phyloP scores from a whole-genome alignment of 2,329 filamentous ascomycete species.

The Microsporum canis region DNA sequence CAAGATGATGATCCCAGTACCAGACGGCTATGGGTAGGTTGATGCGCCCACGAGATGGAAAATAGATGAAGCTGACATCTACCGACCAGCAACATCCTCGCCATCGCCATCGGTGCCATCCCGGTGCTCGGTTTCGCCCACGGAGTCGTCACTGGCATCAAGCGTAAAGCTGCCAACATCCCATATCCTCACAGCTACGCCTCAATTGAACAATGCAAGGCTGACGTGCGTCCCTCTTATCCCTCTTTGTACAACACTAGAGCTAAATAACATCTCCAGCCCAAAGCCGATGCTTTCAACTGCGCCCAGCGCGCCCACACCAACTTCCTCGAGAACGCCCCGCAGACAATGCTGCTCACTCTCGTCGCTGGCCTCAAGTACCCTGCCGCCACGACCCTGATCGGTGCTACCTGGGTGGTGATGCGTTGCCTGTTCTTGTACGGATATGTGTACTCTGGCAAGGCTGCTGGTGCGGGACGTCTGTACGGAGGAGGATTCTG shows the following conservation, averaged over 20 bases:
- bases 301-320: slow-evolving; percentile 47
- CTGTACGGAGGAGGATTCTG: slow-evolving; percentile 27
- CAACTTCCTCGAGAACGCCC: slow-evolving; percentile 50
- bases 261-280: slow-evolving; percentile 17
- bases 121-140: slow-evolving; percentile 44
- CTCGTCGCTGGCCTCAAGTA: slow-evolving; percentile 45
- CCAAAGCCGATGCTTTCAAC: slow-evolving; percentile 39
- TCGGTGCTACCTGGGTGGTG: slow-evolving; percentile 42
- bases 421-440: slow-evolving; percentile 40
- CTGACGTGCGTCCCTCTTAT: slow-evolving; percentile 25
- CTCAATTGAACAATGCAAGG: slow-evolving; percentile 42
- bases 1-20: slow-evolving; percentile 20
- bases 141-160: slow-evolving; percentile 33
- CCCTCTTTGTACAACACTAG: neutral
- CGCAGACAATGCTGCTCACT: slow-evolving; percentile 40
- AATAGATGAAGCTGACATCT: neutral
- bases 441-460: slow-evolving; percentile 35
- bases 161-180: slow-evolving; percentile 44
- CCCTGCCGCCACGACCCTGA: slow-evolving; percentile 36
- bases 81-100: slow-evolving; percentile 44
- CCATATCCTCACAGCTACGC: slow-evolving; percentile 51
- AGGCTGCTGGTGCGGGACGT: slow-evolving; percentile 30
- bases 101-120: slow-evolving; percentile 44
- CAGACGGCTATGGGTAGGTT: slow-evolving; percentile 39
- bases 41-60: neutral